These are phyloP conservation scores for Talaromyces sp. DNA, from an alignment of 2,329 filamentous ascomycete species.

Conservation along the genomic window DNA sequence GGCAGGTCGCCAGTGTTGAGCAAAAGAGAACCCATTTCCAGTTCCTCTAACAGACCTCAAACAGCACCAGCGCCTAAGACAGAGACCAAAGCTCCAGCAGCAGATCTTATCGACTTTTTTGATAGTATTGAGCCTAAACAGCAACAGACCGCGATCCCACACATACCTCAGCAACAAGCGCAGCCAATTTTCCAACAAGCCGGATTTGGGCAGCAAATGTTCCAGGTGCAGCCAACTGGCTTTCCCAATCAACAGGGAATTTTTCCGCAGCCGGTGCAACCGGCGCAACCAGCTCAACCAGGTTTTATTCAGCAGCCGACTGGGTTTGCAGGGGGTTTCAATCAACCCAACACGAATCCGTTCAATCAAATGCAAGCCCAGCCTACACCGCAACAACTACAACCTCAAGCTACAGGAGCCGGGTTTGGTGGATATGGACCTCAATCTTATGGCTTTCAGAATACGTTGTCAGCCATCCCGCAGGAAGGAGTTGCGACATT, in stretches of 20 bases:
- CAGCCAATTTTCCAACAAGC: constrained; percentile 26
- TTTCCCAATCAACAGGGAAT: constrained; percentile 38
- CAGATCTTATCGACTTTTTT: constrained; percentile 90
- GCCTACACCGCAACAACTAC: constrained; percentile 46
- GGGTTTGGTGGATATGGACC: constrained; percentile 80
- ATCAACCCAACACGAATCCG: constrained; percentile 19
- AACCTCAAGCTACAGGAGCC: constrained; percentile 65
- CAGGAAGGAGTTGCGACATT: constrained; percentile 50
- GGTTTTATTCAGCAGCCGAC: constrained; percentile 40
- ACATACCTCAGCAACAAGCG: constrained; percentile 33
- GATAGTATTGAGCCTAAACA: constrained; percentile 85
- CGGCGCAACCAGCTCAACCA: constrained; percentile 34
- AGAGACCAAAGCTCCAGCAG: constrained; percentile 42
- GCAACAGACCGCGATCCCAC: constrained; percentile 41
- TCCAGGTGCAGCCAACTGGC: constrained; percentile 33
- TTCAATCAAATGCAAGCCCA: constrained; percentile 23
- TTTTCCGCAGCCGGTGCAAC: constrained; percentile 37
- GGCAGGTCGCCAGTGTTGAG: constrained; percentile 14
- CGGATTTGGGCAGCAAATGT: constrained; percentile 31
- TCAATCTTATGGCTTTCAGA: constrained; percentile 53
- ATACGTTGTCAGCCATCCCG: constrained; percentile 45
- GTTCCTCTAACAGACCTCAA: constrained; percentile 15
- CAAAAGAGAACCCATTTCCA: constrained; percentile 21
- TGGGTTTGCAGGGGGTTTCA: constrained; percentile 21
- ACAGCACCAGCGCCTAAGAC: constrained; percentile 27